phyloP scores from a whole-genome alignment of 75 land plant genomes.

The Chamaecyparis obtusa region DNA sequence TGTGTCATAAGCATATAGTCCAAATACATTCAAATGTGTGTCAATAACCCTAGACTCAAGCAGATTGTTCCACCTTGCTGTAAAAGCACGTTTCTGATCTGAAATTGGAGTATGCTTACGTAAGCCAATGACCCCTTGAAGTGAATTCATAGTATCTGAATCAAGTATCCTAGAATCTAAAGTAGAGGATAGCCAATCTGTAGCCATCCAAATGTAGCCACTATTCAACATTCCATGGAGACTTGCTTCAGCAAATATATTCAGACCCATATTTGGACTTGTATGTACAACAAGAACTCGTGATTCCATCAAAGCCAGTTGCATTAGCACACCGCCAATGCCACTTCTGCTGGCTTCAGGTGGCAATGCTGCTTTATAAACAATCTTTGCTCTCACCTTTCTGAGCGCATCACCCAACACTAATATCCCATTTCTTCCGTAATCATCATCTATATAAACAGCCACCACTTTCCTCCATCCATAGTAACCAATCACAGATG shows the following conservation, averaged over 20 bases:
- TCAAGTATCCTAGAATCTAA: slow-evolving; percentile 39
- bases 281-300: slow-evolving; percentile 58
- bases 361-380: slow-evolving; percentile 19
- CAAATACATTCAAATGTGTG: slow-evolving; percentile 22
- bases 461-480: slow-evolving; percentile 42
- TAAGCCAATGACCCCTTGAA: slow-evolving; percentile 44
- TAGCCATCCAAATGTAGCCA: slow-evolving; percentile 73
- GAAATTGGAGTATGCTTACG: slow-evolving; percentile 36
- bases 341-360: slow-evolving; percentile 17
- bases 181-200: slow-evolving; percentile 49
- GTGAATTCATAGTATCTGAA: slow-evolving; percentile 16
- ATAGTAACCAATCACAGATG: slow-evolving; percentile 27
- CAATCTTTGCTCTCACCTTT: slow-evolving; percentile 16
- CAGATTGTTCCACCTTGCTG: slow-evolving; percentile 20
- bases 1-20: slow-evolving; percentile 47
- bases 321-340: slow-evolving; percentile 23
- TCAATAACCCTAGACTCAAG: not conserved
- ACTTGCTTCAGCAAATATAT: slow-evolving; percentile 50
- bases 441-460: slow-evolving; percentile 39
- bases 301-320: slow-evolving; percentile 51
- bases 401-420: slow-evolving; percentile 34
- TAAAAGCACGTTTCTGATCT: slow-evolving; percentile 15
- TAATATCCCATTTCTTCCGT: slow-evolving; percentile 37
- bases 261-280: slow-evolving; percentile 32
- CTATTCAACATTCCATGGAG: slow-evolving; percentile 45